Evolutionary conservation across 495 filamentous ascomycete genomes (phyloP).

Genomic region (Penicillium flavigenum): DNA sequence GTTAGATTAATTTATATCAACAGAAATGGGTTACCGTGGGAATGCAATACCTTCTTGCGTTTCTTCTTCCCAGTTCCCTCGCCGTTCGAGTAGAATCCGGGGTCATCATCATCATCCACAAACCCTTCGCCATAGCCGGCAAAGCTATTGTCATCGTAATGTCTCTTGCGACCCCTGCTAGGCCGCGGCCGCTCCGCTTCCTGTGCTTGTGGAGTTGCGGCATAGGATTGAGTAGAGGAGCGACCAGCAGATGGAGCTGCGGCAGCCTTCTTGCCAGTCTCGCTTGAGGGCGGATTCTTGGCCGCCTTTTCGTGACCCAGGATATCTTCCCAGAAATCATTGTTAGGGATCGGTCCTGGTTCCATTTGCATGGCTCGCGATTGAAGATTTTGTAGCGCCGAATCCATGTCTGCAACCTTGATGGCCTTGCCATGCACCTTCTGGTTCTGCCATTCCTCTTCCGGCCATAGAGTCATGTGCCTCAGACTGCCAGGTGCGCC

Average conservation of each 20-base stretch:
- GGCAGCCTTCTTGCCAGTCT: slow-evolving; percentile 41
- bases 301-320: slow-evolving; percentile 58
- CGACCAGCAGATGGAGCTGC: slow-evolving; percentile 31
- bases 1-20: slow-evolving; percentile 9
- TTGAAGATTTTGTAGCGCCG: slow-evolving; percentile 48
- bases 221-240: slow-evolving; percentile 31
- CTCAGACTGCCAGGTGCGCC: slow-evolving; percentile 42
- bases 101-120: slow-evolving; percentile 58
- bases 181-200: slow-evolving; percentile 51
- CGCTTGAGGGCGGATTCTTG: slow-evolving; percentile 33
- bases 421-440: slow-evolving; percentile 62
- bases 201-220: slow-evolving; percentile 27
- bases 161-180: slow-evolving; percentile 62
- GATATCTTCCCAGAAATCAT: slow-evolving; percentile 56
- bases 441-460: slow-evolving; percentile 65
- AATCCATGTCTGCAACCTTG: slow-evolving; percentile 45
- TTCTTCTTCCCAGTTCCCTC: slow-evolving; percentile 49
- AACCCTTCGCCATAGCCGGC: slow-evolving; percentile 68
- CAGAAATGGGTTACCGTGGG: slow-evolving; percentile 3
- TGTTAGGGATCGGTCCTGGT: slow-evolving; percentile 55
- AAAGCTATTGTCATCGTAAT: slow-evolving; percentile 67
- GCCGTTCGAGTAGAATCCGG: slow-evolving; percentile 46
- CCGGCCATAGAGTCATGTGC: slow-evolving; percentile 55
- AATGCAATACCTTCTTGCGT: slow-evolving; percentile 51
- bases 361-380: slow-evolving; percentile 55